Percentiles rank a stretch among this genome's conserved stretches.
phyloP scores from a whole-genome alignment of 2,329 filamentous ascomycete genomes.

The Pseudogymnoascus sp. region DNA sequence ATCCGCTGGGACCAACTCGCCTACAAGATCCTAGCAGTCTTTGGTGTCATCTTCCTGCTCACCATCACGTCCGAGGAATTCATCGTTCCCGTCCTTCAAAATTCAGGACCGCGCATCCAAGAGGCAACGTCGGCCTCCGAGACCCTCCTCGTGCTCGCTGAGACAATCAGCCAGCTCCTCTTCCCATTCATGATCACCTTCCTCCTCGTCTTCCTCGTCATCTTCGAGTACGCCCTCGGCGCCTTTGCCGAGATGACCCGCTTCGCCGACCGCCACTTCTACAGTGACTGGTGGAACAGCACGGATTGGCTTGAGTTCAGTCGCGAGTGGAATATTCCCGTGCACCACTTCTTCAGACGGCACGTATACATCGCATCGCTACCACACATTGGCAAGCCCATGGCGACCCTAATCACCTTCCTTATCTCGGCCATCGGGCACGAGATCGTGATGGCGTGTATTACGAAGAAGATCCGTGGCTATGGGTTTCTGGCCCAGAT shows the following conservation, averaged over 20 bases:
- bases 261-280: conserved; percentile 93
- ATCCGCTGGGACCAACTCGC: conserved; percentile 76
- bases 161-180: conserved; percentile 83
- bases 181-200: conserved; percentile 98
- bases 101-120: conserved; percentile 55
- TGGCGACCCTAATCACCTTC: conserved; percentile 86
- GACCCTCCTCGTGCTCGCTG: conserved; percentile 70
- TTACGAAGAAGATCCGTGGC: conserved; percentile 91
- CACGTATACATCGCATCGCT: conserved; percentile 87
- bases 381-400: conserved; percentile 65
- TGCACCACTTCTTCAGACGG: conserved; percentile 88
- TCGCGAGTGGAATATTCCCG: conserved; percentile 95
- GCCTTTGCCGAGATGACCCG: conserved; percentile 90
- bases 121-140: conserved; percentile 47
- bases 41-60: conserved; percentile 93
- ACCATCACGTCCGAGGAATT: conserved; percentile 91
- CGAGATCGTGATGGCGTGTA: conserved; percentile 95
- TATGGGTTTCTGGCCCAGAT: conserved; percentile 95
- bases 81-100: conserved; percentile 80
- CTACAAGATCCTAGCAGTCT: conserved; percentile 81
- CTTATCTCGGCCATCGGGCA: conserved; percentile 83
- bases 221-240: conserved; percentile 94
- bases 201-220: conserved; percentile 91
- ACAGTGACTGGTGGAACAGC: conserved; percentile 70
- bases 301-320: conserved; percentile 94